Evolutionary conservation across 345 rosid genomes (phyloP), one percentile per base, ranked within the genome.

Genomic region (Lepidium aucheri): DNA sequence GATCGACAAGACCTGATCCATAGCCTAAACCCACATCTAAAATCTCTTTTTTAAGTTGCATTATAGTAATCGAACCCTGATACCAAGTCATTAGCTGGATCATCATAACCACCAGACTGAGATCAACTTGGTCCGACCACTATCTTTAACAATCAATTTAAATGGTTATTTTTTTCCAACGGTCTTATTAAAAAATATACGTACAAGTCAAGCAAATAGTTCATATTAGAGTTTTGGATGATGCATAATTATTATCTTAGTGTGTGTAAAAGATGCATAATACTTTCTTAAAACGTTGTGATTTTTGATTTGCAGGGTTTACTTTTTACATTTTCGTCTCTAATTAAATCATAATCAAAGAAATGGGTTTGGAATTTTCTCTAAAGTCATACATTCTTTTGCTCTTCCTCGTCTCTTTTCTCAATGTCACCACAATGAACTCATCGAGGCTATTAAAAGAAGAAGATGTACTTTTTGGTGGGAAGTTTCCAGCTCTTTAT

Each of bases 401-500:
- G 34, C 15, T 61, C 9, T 8, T 70, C 9, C 6, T 70, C 15
- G 14, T 70, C 32, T 52, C 62, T 35, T 16, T 53, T 43, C 33
- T 61, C 39, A 52, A 52, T 24, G 46, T 62, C 12, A 12, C 41
- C 34, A 71, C 65, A 44, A 54, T 46, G 28, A 2, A 17, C 24
- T 56, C 75, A 35, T 35, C 36, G 15, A 30, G 24, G 54, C 74
- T 35, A 44, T 11, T 8, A 55, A 56, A 11, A 39, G 14, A 72
- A 56, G 65, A 72, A 14, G 4, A n/a, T 3, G 53, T 72, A 20
- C 52, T 63, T 39, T 71, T 71, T 46, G 70, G 44, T 0, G 74
- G 54, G 43, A 17, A 36, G 0, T 52, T 74, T 44, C 69, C 46
- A 2, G 91, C 91, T 4, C 16, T 69, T 6, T 14, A 80, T 15